Evolutionary conservation across 805 yeast species (phyloP), one percentile per base, ranked within the genome.

Genomic region (Myxozyma nipponensis): DNA sequence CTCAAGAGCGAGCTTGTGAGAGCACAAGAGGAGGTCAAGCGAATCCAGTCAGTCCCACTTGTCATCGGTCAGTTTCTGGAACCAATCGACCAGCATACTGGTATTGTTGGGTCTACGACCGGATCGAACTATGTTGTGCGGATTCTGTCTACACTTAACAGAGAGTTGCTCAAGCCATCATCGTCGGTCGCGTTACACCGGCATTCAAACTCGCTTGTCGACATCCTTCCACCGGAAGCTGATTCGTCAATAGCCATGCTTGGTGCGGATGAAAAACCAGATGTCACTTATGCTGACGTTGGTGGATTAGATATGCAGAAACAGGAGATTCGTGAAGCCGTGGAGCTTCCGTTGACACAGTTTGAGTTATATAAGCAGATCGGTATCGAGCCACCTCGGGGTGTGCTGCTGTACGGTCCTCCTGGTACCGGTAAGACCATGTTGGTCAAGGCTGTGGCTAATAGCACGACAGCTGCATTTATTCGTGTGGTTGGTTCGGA

Each of bases 371-470:
- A 93, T 72, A 85, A 87, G 65, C 98, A 93, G 71, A 93, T 93
- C 65, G 99, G 99, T 72, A 61, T 93, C 59, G 98, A 93, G 64
- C 98, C 98, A 18, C 99, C 99, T 57, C 82, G 98, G 61, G 99
- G 99, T 63, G 98, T 93, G 26, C 72, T 93, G 61, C 75, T 93
- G 54, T 93, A 93, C 70, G 99, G 99, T n/a, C 98, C 98, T 9
- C 99, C 99, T 42, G 99, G 99, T 68, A 93, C 98, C 1, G 99
- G 99, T 64, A 93, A 93, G 70, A 93, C 99, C 21, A 90, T 93
- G 98, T 78, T 93, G 66, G 99, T 93, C 43, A 93, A 93, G 70
- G 98, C 99, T 0, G 99, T 93, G 42, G 99, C 99, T 10, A 91
- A 93, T 71, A 82, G 91, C 50, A 84, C 98, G 2, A 86, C 95